A percentile compares a stretch with the other conserved stretches of the same genome.
Conservation (phyloP, 2,329 filamentous ascomycete species). For the Aureobasidium sp. region DNA sequence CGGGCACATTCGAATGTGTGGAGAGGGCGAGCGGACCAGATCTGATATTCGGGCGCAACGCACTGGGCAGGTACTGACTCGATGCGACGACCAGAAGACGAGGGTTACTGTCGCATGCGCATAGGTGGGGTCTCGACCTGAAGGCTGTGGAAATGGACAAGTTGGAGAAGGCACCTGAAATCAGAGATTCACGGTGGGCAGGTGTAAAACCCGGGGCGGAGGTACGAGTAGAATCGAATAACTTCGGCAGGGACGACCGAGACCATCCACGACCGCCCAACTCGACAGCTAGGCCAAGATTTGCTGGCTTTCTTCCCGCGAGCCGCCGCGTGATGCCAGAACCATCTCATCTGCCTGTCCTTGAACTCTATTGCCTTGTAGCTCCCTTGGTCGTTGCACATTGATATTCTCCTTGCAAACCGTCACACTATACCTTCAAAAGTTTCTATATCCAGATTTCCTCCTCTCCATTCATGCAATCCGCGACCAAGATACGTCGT, state of each 20-base stretch:
- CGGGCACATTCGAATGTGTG: slow-evolving; percentile 11
- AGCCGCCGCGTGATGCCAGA: slow-evolving; percentile 11
- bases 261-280: not conserved
- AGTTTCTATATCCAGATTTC: not conserved
- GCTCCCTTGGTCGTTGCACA: not conserved
- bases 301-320: not conserved
- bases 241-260: not conserved
- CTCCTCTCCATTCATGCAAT: not conserved
- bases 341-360: not conserved
- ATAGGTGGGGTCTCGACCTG: not conserved
- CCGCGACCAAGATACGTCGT: not conserved
- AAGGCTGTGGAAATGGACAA: not conserved
- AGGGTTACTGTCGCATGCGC: slow-evolving; percentile 2
- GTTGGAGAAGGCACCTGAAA: not conserved
- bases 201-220: not conserved
- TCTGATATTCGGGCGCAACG: slow-evolving; percentile 4
- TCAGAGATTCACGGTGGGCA: not conserved
- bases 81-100: not conserved
- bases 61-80: not conserved
- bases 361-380: not conserved
- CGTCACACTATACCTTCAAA: not conserved
- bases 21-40: slow-evolving; percentile 1
- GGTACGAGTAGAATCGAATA: not conserved
- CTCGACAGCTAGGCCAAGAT: slow-evolving; percentile 11
- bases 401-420: not conserved